These are phyloP conservation scores for Fusarium anguioides DNA, from an alignment of 2,329 filamentous ascomycete genomes.

Conservation along the genomic window DNA sequence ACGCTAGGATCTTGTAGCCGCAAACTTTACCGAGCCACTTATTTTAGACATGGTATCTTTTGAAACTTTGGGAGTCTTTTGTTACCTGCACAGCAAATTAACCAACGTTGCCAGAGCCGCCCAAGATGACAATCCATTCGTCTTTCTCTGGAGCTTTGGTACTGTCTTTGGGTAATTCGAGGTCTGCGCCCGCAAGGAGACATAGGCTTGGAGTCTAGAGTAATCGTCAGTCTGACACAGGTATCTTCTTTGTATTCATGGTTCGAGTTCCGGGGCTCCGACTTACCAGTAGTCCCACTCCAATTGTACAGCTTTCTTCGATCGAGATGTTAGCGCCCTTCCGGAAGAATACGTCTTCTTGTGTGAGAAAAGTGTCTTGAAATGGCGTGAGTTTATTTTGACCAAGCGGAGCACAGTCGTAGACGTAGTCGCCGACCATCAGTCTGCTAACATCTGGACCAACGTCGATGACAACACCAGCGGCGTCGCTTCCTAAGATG, in stretches of 20 bases:
- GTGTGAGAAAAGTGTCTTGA: constrained; percentile 53
- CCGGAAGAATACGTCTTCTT: constrained; percentile 51
- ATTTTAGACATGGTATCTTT: background rate
- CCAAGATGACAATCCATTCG: constrained; percentile 53
- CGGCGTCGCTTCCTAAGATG: constrained; percentile 53
- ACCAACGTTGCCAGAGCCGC: constrained; percentile 51
- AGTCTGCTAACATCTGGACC: constrained; percentile 48
- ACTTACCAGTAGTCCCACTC: constrained; percentile 49
- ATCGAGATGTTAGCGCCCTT: constrained; percentile 41
- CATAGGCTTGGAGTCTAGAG: constrained; percentile 50
- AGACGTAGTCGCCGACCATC: constrained; percentile 50
- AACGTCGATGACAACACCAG: constrained; percentile 48
- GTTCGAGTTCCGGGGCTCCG: background rate
- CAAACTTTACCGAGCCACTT: constrained; percentile 49
- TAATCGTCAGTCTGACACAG: background rate
- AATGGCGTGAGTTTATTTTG: constrained; percentile 50
- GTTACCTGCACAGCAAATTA: constrained; percentile 49
- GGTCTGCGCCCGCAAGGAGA: constrained; percentile 45
- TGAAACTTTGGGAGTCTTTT: too few relatives aligned
- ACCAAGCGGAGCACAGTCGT: constrained; percentile 51
- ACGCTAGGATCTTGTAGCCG: constrained; percentile 53
- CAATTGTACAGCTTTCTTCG: constrained; percentile 50
- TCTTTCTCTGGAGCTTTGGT: constrained; percentile 31
- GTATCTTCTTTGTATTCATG: background rate
- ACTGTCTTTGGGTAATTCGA: constrained; percentile 39